Percentiles rank a stretch among this genome's conserved stretches.
Conservation (phyloP, 2,329 filamentous ascomycete genomes). For the Clonostachys solani region DNA sequence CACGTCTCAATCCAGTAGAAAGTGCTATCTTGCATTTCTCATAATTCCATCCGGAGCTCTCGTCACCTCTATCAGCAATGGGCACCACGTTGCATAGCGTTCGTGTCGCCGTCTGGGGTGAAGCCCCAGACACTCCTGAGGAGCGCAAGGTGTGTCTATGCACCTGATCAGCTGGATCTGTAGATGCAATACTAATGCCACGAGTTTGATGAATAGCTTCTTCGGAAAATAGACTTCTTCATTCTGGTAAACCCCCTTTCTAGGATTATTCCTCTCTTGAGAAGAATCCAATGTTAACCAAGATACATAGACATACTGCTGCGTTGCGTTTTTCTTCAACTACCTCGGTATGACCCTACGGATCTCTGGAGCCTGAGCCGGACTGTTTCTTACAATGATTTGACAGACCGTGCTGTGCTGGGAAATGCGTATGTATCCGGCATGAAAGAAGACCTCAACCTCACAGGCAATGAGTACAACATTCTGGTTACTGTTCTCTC, state of each 20-base stretch:
- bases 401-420: conserved; percentile 8
- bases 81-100: conserved; percentile 3
- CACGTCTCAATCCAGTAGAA: no score
- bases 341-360: conserved; percentile 9
- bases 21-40: no score
- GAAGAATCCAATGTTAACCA: neutral
- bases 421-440: conserved; percentile 38
- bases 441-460: conserved; percentile 33
- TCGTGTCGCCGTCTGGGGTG: conserved; percentile 9
- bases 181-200: no score
- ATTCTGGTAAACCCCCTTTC: conserved; percentile 1
- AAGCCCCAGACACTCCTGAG: conserved; percentile 7
- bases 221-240: conserved; percentile 4
- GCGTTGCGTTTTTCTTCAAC: conserved; percentile 10
- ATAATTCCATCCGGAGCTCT: no score
- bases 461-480: conserved; percentile 31
- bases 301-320: conserved; percentile 8
- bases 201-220: neutral
- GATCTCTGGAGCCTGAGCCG: conserved; percentile 4
- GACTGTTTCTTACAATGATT: neutral
- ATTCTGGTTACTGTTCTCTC: conserved; percentile 13
- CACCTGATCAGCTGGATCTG: no score
- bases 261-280: neutral
- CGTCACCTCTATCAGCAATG: conserved; percentile 2
- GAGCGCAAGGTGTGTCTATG: neutral